Percentiles rank a stretch among this genome's conserved stretches.
These are phyloP conservation scores for Calcarisporium arbuscula DNA, from an alignment of 2,329 filamentous ascomycete species.

Conservation along the genomic window DNA sequence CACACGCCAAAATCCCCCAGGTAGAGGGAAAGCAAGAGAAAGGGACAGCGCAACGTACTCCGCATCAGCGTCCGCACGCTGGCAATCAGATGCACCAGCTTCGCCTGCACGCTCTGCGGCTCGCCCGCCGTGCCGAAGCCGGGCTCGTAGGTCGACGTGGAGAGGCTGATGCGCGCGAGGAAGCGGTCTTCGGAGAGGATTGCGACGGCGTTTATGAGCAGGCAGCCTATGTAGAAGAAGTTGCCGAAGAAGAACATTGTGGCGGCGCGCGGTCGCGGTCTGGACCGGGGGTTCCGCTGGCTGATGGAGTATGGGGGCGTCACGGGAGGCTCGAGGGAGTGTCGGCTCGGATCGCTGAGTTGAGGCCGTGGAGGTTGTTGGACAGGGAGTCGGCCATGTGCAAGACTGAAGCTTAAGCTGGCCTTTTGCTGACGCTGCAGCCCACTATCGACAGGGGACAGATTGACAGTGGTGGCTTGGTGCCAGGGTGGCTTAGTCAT, in stretches of 20 bases:
- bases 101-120: slow-evolving; percentile 69
- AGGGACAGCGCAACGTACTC: slow-evolving; percentile 45
- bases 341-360: too few relatives aligned
- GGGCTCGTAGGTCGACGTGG: slow-evolving; percentile 60
- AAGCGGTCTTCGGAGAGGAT: slow-evolving; percentile 94
- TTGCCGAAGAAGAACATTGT: slow-evolving; percentile 64
- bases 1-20: not conserved
- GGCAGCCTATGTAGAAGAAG: slow-evolving; percentile 71
- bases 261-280: too few relatives aligned
- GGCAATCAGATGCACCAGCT: slow-evolving; percentile 82
- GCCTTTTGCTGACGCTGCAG: too few relatives aligned
- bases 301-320: too few relatives aligned
- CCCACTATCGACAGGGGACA: too few relatives aligned
- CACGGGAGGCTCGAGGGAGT: too few relatives aligned
- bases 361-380: too few relatives aligned
- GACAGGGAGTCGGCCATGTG: too few relatives aligned
- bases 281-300: too few relatives aligned
- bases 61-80: slow-evolving; percentile 89
- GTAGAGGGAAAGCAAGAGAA: not conserved
- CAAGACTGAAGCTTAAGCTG: too few relatives aligned
- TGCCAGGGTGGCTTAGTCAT: too few relatives aligned
- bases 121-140: slow-evolving; percentile 70
- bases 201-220: slow-evolving; percentile 89
- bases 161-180: slow-evolving; percentile 81
- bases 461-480: too few relatives aligned